Evolutionary conservation across 371 early-diverging fungal species (phyloP).

Genomic region (Vavraia culicis): DNA sequence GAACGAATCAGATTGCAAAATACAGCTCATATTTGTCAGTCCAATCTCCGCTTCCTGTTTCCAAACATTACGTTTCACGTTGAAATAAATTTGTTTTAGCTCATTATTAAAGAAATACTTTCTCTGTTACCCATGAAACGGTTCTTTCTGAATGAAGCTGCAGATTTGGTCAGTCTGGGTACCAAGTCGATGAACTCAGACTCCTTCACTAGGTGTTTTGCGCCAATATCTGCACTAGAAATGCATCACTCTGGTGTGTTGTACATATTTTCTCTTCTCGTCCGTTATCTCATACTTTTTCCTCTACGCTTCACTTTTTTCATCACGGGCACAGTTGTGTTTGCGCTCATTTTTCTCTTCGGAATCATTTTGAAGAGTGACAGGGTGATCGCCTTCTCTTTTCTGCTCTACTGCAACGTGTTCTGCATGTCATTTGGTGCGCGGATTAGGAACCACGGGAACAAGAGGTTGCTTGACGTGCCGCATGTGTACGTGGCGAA

Average conservation of each 20-base stretch:
- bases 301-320: conserved; percentile 28
- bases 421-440: background rate
- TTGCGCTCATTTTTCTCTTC: conserved; percentile 9
- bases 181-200: conserved; percentile 28
- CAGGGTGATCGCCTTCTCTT: background rate
- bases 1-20: too few relatives aligned
- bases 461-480: conserved; percentile 45
- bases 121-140: background rate
- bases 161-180: conserved; percentile 29
- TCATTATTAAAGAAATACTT: background rate
- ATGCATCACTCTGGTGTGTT: conserved; percentile 22
- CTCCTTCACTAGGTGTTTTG: conserved; percentile 35
- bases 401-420: background rate
- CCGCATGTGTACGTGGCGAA: conserved; percentile 56
- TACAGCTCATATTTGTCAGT: too few relatives aligned
- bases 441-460: conserved; percentile 47
- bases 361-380: background rate
- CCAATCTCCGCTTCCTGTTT: too few relatives aligned
- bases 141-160: conserved; percentile 36
- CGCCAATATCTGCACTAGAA: conserved; percentile 13
- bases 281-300: conserved; percentile 34
- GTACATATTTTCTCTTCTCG: conserved; percentile 32
- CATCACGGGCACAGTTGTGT: background rate
- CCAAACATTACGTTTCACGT: background rate
- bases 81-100: background rate